Evolutionary conservation across 163 green algal genomes (phyloP).

Genomic region (Scenedesmus sp.): DNA sequence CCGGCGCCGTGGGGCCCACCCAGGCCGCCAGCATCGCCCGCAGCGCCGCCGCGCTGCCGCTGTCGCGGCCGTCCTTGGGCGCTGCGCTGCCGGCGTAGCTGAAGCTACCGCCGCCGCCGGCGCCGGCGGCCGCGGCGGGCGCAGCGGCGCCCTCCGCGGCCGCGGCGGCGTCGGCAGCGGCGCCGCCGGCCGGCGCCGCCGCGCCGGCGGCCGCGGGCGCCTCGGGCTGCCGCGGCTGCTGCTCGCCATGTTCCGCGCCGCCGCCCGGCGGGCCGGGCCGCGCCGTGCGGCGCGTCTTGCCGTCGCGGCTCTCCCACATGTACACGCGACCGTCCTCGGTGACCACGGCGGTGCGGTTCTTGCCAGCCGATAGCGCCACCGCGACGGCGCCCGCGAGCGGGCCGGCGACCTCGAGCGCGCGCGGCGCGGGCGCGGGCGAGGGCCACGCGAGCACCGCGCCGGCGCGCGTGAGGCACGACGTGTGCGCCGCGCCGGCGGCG

Average conservation of each 20-base stretch:
- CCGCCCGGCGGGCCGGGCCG: background rate
- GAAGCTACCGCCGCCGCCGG: background rate
- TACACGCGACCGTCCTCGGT: slow-evolving; percentile 82
- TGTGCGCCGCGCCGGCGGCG: slow-evolving; percentile 78
- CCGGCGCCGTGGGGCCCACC: slow-evolving; percentile 35
- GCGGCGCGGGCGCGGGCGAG: slow-evolving; percentile 27
- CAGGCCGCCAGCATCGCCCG: slow-evolving; percentile 11
- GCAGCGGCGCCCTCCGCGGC: background rate
- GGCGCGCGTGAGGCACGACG: slow-evolving; percentile 58
- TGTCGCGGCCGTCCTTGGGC: too few relatives aligned
- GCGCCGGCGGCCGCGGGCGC: background rate
- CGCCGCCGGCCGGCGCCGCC: slow-evolving; percentile 17
- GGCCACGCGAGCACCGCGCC: slow-evolving; percentile 82
- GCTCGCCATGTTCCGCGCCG: background rate
- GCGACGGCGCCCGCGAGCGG: slow-evolving; percentile 68
- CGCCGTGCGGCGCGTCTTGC: slow-evolving; percentile 7
- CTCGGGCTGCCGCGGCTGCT: slow-evolving; percentile 22
- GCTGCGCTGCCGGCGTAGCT: background rate
- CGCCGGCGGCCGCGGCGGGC: background rate
- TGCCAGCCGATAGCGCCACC: slow-evolving; percentile 78
- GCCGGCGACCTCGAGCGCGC: slow-evolving; percentile 59
- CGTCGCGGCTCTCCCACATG: slow-evolving; percentile 78
- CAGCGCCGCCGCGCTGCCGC: slow-evolving; percentile 15
- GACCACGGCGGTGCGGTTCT: slow-evolving; percentile 84
- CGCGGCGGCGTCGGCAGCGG: background rate